phyloP scores from a whole-genome alignment of 176 grass and related monocot genomes.

The Triticum dicoccoides region DNA sequence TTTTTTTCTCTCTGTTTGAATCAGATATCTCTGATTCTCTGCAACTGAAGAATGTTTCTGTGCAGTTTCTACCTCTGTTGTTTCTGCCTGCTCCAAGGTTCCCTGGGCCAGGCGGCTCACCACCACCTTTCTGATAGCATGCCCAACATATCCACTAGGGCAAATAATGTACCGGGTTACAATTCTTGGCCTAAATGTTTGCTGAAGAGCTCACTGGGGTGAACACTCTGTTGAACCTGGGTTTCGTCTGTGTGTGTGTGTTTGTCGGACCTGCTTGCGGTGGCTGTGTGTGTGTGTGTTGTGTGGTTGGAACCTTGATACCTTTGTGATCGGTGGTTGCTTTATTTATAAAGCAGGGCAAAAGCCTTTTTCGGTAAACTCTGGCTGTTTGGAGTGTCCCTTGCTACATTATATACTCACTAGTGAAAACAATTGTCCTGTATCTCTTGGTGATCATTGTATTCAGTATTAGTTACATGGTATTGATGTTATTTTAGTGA shows the following conservation, averaged over 20 bases:
- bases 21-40: background rate
- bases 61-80: constrained; percentile 50
- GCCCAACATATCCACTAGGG: background rate
- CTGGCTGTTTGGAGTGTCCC: background rate
- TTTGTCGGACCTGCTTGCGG: too few relatives aligned
- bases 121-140: constrained; percentile 31
- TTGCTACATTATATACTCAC: background rate
- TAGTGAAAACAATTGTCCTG: background rate
- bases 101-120: constrained; percentile 2
- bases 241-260: too few relatives aligned
- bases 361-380: too few relatives aligned
- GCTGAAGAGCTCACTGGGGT: background rate
- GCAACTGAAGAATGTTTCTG: background rate
- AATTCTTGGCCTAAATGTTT: background rate
- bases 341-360: too few relatives aligned
- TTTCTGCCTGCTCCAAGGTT: constrained; percentile 48
- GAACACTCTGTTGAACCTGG: background rate
- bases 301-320: too few relatives aligned
- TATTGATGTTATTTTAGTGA: too few relatives aligned
- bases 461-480: background rate
- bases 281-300: too few relatives aligned
- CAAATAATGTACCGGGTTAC: background rate
- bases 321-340: too few relatives aligned
- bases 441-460: background rate
- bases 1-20: background rate